A percentile compares a stretch with the other conserved stretches of the same genome.
phyloP scores from a whole-genome alignment of 2,329 filamentous ascomycete species.

The Ascocoryne sarcoides region DNA sequence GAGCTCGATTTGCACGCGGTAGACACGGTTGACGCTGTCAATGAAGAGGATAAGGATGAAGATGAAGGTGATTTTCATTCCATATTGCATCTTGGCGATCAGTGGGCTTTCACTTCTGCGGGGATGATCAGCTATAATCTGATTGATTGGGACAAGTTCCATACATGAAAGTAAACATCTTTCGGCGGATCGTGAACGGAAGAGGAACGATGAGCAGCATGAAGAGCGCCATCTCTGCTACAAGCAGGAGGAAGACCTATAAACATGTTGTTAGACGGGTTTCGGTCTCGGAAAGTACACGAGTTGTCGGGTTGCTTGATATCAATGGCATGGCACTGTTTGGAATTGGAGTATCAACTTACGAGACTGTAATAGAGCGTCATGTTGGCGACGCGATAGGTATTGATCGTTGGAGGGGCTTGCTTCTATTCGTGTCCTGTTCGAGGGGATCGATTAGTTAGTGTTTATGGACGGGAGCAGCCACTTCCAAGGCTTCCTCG shows the following conservation, averaged over 20 bases:
- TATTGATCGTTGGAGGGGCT: background rate
- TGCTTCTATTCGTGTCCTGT: background rate
- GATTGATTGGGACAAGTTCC: constrained; percentile 40
- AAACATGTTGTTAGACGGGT: no score
- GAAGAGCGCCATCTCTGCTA: constrained; percentile 77
- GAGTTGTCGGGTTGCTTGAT: background rate
- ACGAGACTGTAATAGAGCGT: constrained; percentile 44
- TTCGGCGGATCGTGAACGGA: constrained; percentile 56
- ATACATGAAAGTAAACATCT: constrained; percentile 64
- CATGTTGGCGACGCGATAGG: constrained; percentile 29
- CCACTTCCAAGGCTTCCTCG: no score
- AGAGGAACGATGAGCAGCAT: constrained; percentile 76
- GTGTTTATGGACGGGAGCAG: no score
- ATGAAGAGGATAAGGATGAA: constrained; percentile 5
- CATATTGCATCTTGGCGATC: constrained; percentile 92
- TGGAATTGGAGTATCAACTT: constrained; percentile 20
- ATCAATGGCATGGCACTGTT: background rate
- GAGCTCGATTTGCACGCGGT: constrained; percentile 89
- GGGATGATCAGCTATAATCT: constrained; percentile 12
- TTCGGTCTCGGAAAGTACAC: background rate
- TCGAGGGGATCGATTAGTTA: background rate
- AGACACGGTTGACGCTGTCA: constrained; percentile 91
- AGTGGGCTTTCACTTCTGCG: constrained; percentile 32
- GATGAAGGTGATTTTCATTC: constrained; percentile 97
- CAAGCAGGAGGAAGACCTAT: constrained; percentile 74